Percentiles rank a stretch among this genome's conserved stretches.
Conservation (phyloP, 768 basidiomycete species). For the Termitomyces sp. region DNA sequence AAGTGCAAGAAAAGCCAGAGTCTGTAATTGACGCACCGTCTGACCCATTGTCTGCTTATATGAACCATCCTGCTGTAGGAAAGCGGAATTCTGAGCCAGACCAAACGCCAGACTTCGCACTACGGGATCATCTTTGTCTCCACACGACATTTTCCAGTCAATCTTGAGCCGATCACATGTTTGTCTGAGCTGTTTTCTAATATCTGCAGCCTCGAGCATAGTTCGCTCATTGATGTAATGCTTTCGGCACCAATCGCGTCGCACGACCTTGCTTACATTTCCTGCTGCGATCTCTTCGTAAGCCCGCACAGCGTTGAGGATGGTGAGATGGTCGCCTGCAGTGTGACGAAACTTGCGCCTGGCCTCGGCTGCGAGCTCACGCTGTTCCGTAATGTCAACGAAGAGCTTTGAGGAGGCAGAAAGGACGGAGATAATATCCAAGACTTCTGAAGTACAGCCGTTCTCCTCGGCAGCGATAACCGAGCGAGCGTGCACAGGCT, state of each 20-base stretch:
- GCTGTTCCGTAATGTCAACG: slow-evolving; percentile 67
- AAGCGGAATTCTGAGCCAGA: slow-evolving; percentile 76
- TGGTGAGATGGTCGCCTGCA: slow-evolving; percentile 87
- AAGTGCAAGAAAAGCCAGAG: background rate
- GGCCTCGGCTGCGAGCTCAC: slow-evolving; percentile 66
- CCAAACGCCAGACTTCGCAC: slow-evolving; percentile 72
- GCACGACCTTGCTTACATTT: slow-evolving; percentile 38
- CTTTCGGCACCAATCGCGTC: slow-evolving; percentile 77
- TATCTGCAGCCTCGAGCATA: slow-evolving; percentile 71
- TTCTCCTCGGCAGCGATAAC: slow-evolving; percentile 72
- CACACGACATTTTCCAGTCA: slow-evolving; percentile 53
- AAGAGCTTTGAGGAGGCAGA: slow-evolving; percentile 81
- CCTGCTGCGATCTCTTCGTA: slow-evolving; percentile 62
- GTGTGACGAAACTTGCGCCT: slow-evolving; percentile 77
- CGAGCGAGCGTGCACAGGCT: slow-evolving; percentile 75
- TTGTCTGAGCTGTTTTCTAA: slow-evolving; percentile 70
- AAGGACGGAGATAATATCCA: slow-evolving; percentile 81
- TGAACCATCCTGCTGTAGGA: slow-evolving; percentile 78
- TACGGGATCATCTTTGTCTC: slow-evolving; percentile 64
- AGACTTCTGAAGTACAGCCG: slow-evolving; percentile 70
- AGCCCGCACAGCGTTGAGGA: slow-evolving; percentile 78
- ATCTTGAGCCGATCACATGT: slow-evolving; percentile 57
- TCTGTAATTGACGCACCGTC: slow-evolving; percentile 35
- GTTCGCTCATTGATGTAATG: slow-evolving; percentile 83
- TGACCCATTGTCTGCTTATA: slow-evolving; percentile 82